Base-by-base conservation (phyloP, 371 early-diverging fungal species). In the Lichtheimia corymbifera region DNA sequence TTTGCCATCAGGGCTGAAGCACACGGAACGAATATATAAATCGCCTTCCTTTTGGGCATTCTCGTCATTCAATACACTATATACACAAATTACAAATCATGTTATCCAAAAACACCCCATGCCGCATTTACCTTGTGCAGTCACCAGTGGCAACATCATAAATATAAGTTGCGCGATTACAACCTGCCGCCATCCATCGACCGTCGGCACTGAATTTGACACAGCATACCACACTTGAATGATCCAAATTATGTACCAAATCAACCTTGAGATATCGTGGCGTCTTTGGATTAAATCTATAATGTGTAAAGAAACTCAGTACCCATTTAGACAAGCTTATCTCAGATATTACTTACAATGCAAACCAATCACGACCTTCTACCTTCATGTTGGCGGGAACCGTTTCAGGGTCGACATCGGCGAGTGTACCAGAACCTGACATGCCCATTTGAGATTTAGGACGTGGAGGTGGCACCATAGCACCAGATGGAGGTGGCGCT, bases 201-300 rank as follows among this genome's bases (percentile, higher is more conserved):
- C 97, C 97, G 69, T 97, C 95, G 15, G 85, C 79, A 63, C 95
- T 95, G 65, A 97, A 98, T 59, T 91, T 90, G 53, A 97, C 97
- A 73, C 97, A 98, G 77, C 98, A 98, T 5, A 97, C 98, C 15
- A 98, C 98, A 65, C 90, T 88, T 12, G 60, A 44, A 73, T 97
- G 97, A 27, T 95, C 94, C 61, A 97, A 74, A 6, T 88, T 91
- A 66, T 95, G 91, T 25, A 92, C 79, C 59, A 95, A 74, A 62
- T 94, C 93, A 2, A 97, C 93, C 64, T 90, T 87, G 50, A 95
- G 76, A 59, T 72, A 79, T 49, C 89, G 83, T 35, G 82, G 83
- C 6, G 87, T 72, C 70, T 89, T 91, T 4, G 90, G 89, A 59
- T 91, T 91, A 68, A 89, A 92, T 17, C 86, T 85, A 64, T 40